Base-by-base conservation (phyloP, 139 green algal species). In the Desmodesmus armatus region DNA sequence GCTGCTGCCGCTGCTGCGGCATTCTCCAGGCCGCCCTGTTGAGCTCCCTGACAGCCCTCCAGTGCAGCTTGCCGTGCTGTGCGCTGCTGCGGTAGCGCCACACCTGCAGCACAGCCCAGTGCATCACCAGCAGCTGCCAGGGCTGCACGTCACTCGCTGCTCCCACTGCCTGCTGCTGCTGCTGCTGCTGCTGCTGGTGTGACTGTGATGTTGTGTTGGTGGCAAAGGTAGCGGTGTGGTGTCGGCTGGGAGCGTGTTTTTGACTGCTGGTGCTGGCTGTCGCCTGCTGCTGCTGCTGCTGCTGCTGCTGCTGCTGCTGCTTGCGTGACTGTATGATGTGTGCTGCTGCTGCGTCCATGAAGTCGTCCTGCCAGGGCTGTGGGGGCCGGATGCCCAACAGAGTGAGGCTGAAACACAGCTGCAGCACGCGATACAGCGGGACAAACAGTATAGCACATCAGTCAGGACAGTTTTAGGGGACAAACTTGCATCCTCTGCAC, bases 391-490 rank as follows among this genome's bases (percentile, higher is more conserved):
- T 35, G 27, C 41, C 55, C 76, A 82, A 40, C 47, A 72, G 76
- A 27, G 76, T 55, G 21, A 82, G 23, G 37, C 76, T 72, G 55
- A 53, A 82, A 55, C 76, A 82, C 76, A 82, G 29, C 76, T 82
- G 40, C 69, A 77, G 40, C 25, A 25, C 29, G 33, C 13, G 2
- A 73, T 27, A 33, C 74, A 65, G 29, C 40, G 9, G 43, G 5
- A 43, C 27, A 41, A 40, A 33, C 44, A 80, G 29, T 5, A 40
- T 5, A 63, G 51, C 71, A 79, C 31, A 35, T 23, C 74, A 69
- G n/a, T 3, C 15, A 37, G 47, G 0, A 63, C 41, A 31, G 65
- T 2, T 44, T 27, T 0, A 47, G 65, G 27, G 29, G 21, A 44
- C 13, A 44, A 11, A 29, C 33, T 11, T 13, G 31, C 27, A 74